Evolutionary conservation across 192 early-diverging fungal genomes (phyloP).

Genomic region (Coemansia sp.): DNA sequence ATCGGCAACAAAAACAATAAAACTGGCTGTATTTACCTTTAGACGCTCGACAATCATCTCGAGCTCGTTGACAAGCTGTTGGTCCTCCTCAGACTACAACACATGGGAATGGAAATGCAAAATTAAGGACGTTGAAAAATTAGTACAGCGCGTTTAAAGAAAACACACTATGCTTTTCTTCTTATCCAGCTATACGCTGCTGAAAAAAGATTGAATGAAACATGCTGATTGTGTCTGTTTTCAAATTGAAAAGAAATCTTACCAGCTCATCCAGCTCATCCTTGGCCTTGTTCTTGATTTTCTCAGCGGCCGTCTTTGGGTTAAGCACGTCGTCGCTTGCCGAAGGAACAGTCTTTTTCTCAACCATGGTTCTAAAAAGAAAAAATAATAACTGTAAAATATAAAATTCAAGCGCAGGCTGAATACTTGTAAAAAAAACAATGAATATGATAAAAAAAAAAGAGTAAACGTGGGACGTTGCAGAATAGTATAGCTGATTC

Average conservation of each 20-base stretch:
- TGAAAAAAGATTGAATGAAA: neutral
- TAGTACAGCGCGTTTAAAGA: too few relatives aligned
- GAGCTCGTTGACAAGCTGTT: constrained; percentile 87
- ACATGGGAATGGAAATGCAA: neutral
- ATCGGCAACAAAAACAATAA: neutral
- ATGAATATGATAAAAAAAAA: neutral
- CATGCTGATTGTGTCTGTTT: neutral
- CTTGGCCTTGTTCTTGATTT: constrained; percentile 56
- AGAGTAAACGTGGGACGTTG: neutral
- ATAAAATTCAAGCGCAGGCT: neutral
- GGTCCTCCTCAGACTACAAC: constrained; percentile 93
- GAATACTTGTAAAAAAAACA: constrained; percentile 5
- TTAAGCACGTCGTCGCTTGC: constrained; percentile 42
- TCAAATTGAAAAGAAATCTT: constrained; percentile 18
- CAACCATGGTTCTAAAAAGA: constrained; percentile 22
- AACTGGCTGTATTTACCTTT: constrained; percentile 57
- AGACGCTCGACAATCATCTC: constrained; percentile 94
- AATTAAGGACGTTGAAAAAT: neutral
- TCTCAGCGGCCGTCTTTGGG: constrained; percentile 50
- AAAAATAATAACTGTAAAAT: neutral
- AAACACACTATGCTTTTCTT: too few relatives aligned
- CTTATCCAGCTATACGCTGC: too few relatives aligned
- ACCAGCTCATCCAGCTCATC: constrained; percentile 56
- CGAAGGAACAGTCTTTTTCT: constrained; percentile 18
- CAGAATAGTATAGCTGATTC: neutral